phyloP scores from a whole-genome alignment of 208 protist species.

The Willaertia magna region DNA sequence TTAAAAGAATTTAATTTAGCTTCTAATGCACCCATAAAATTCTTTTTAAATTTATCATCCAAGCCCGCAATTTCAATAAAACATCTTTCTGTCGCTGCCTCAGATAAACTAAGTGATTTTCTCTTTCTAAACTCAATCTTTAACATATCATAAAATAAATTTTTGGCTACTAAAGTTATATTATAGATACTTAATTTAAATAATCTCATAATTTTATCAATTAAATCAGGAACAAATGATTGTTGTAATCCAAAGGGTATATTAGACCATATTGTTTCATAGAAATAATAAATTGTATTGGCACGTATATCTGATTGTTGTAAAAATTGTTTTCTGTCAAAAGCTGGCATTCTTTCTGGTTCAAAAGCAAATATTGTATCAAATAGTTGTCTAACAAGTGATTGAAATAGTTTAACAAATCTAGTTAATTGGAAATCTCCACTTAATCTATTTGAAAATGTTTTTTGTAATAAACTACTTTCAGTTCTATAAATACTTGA shows the following conservation, averaged over 20 bases:
- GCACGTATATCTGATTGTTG: neutral
- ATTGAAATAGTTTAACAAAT: neutral
- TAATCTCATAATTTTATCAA: neutral
- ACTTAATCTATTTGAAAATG: neutral
- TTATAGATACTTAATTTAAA: neutral
- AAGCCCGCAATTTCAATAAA: neutral
- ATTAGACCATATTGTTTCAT: neutral
- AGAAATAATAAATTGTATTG: neutral
- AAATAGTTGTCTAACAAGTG: neutral
- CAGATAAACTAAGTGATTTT: neutral
- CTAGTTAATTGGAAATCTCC: neutral
- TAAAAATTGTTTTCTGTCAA: neutral
- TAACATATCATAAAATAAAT: neutral
- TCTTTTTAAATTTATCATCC: neutral
- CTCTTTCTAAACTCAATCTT: neutral
- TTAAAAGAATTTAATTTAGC: neutral
- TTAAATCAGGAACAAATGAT: neutral
- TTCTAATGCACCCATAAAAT: neutral
- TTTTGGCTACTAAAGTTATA: neutral
- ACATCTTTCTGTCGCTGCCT: neutral
- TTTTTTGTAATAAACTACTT: no score
- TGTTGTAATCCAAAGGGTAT: neutral
- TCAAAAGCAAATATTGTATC: neutral
- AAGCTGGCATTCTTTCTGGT: neutral
- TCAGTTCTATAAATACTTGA: no score